Base-by-base conservation (phyloP, 192 early-diverging fungal species). In the Coemansia sp. region DNA sequence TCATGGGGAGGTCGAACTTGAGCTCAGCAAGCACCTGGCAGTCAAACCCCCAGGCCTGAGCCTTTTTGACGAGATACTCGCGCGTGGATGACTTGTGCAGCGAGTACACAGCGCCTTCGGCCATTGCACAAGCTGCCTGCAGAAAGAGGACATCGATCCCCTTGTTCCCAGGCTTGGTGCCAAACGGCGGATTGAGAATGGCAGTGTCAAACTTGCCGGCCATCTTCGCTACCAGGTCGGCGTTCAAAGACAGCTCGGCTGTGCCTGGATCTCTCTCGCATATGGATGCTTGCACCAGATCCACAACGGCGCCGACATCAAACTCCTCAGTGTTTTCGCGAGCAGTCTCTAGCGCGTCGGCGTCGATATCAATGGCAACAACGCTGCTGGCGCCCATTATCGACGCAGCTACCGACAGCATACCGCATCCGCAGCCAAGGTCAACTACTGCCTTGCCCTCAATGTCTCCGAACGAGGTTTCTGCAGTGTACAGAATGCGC, bases 101-200 rank as follows among this genome's bases (percentile, higher is more conserved):
- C 7, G 87, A 88, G 62, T 90, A 90, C 0, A 90, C 85, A 1
- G 86, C 83, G 31, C 61, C 73, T 10, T 63, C 73, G 39, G 86
- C 82, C 50, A 85, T 72, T 68, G 80, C 35, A 26, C 53, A 67
- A 2, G 86, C 88, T 11, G 83, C 83, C 59, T 87, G 84, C 33
- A 90, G 65, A 49, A 90, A 86, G 23, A 82, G 67, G 64, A 84
- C 79, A 51, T 90, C 88, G 15, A 88, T 83, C 14, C 88, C 88
- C 51, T 85, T 86, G 62, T 84, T 84, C 6, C 75, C 77, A 2
- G 77, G 77, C 51, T 86, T 90, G 3, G 88, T 90, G 15, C 88
- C 88, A 66, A 90, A 90, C 0, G 88, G 88, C 63, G 88, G 88
- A 63, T 90, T 90, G 80, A 88, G 85, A 15, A 90, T 58, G 35